Base-by-base conservation (phyloP, 179 eudicot genomes). In the Spergularia azorica region DNA sequence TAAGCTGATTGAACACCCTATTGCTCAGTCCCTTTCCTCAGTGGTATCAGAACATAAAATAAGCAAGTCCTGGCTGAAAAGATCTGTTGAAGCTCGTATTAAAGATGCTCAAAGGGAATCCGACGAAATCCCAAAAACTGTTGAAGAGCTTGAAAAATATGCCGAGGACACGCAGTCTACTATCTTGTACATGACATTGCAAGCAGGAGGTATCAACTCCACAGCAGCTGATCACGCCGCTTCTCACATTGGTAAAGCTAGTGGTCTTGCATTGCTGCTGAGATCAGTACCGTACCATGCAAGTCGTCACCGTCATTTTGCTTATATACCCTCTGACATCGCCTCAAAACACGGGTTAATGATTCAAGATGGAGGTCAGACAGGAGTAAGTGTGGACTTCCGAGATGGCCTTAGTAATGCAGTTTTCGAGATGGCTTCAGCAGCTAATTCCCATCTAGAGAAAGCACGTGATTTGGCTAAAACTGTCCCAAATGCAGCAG, bases 191-290 rank as follows among this genome's bases (percentile, higher is more conserved):
- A 79, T 86, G 69, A 88, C 96, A 1, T 89, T 95, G 71, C 97
- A 93, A 81, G 85, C 95, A 41, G 97, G 95, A 7, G 97, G 97
- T 41, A 87, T 95, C 62, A 80, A 73, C 52, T 92, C 98, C 46
- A 89, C 97, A 0, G 87, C 84, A 59, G 95, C 92, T 59, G 96
- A 95, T 83, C 98, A 92, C 83, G 97, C 96, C 12, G 97, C 97
- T 16, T 95, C 96, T 39, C 98, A 95, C 79, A 84, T 93, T 48
- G 97, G 97, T 48, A 92, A 95, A 84, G 97, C 98, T 50, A 82
- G 95, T 38, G 97, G 98, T 55, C 86, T 95, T 26, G 87, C 87
- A 15, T 83, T 95, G 88, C 87, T 93, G 54, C 84, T 95, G 18
- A 95, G 81, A 74, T 90, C 98, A 12, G 79, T 91, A 63, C 98